phyloP scores from a whole-genome alignment of 2,329 filamentous ascomycete genomes.

The Pyrenochaeta sp. region DNA sequence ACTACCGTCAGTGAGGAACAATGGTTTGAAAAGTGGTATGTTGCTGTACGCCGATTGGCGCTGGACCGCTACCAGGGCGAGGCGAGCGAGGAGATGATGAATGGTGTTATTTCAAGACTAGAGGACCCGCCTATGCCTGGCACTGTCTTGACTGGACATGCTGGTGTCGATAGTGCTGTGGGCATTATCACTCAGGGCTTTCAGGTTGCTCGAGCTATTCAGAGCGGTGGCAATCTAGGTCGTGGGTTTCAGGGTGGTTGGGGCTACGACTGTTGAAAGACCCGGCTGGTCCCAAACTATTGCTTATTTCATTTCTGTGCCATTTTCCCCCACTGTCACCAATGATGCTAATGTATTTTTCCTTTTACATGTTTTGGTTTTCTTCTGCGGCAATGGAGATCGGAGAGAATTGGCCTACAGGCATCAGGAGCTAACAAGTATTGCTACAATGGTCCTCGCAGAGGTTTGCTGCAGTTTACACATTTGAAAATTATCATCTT shows the following conservation, averaged over 20 bases:
- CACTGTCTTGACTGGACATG: conserved; percentile 36
- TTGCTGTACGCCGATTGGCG: conserved; percentile 67
- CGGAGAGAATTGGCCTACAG: too few relatives aligned
- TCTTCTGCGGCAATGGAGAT: too few relatives aligned
- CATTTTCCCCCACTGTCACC: not conserved
- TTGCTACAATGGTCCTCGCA: not conserved
- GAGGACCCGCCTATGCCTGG: conserved; percentile 57
- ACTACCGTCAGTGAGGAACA: conserved; percentile 60
- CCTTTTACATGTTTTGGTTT: too few relatives aligned
- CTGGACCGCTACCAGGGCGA: conserved; percentile 64
- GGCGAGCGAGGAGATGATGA: conserved; percentile 59
- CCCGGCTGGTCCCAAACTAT: not conserved
- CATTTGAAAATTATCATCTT: not conserved
- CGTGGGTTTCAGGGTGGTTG: conserved; percentile 39
- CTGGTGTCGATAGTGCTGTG: conserved; percentile 41
- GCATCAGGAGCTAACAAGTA: too few relatives aligned
- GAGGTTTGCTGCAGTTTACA: not conserved
- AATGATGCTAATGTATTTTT: not conserved
- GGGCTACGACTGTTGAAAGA: conserved; percentile 39
- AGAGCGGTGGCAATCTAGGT: conserved; percentile 25
- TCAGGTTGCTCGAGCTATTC: conserved; percentile 40
- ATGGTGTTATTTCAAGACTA: conserved; percentile 36
- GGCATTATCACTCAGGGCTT: conserved; percentile 46
- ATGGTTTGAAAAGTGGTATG: conserved; percentile 71
- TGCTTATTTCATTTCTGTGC: not conserved